Evolutionary conservation across 2,329 filamentous ascomycete genomes (phyloP), one percentile per base, ranked within the genome.

Genomic region (Phyllosticta citribraziliensis): DNA sequence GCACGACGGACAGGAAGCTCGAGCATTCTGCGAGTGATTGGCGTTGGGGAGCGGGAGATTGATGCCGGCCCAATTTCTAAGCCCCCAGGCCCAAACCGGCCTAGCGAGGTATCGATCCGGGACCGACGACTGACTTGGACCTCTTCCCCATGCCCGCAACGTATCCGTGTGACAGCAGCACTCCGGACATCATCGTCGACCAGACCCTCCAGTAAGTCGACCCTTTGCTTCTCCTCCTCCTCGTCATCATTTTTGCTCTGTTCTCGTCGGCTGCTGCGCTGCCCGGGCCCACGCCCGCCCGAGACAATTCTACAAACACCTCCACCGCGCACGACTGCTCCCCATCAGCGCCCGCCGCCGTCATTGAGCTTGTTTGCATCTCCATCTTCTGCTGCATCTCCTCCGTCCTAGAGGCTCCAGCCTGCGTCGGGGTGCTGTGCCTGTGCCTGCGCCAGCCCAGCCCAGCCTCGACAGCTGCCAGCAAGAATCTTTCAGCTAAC

Each of bases 401-500:
- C n/a, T 24, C 53, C 20, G 40, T 52, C 19, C 35, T 30, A n/a
- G 40, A 17, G 19, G 14, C 40, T 47, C 40, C 40, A 47, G 58
- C 53, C 52, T 19, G 52, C 53, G 14, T 30, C 58, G 54, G 24
- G 24, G 58, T 33, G n/a, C 52, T 25, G 58, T 33, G n/a, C 52
- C 19, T 33, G 25, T 50, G 40, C 20, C 52, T 22, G 58, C 35
- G 40, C 35, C 58, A 22, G 22, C 22, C 22, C 22, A 22, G 53
- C 52, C 53, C 58, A 60, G 52, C 17, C 4, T 52, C 35, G 58
- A 54, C 25, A 24, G 27, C 24, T 56, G 53, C 53, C 53, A n/a
- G 58, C 59, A 27, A 61, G 59, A 61, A 61, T 61, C 59, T 61
- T 61, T 47, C 59, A 53, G 55, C 59, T 61, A 56, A 57, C 59